These are phyloP conservation scores for Xylaria sp. DNA, from an alignment of 2,329 filamentous ascomycete genomes.

Conservation along the genomic window DNA sequence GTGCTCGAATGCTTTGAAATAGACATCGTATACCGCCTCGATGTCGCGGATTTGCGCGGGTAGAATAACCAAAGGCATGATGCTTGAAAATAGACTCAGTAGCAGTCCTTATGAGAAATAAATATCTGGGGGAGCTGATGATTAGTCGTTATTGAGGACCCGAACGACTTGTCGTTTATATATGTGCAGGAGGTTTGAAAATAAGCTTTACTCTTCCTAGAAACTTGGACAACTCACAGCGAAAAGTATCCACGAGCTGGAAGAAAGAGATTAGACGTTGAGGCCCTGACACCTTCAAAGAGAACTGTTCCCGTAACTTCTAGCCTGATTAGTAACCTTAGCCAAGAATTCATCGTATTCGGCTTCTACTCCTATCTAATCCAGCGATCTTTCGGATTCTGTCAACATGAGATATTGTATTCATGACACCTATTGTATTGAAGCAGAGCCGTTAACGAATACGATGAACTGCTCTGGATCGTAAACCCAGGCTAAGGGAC, in stretches of 20 bases:
- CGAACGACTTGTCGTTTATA: neutral
- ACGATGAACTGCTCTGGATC: neutral
- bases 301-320: neutral
- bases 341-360: constrained; percentile 7
- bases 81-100: neutral
- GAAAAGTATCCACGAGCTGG: neutral
- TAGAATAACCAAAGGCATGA: constrained; percentile 43
- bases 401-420: neutral
- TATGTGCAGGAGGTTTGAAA: neutral
- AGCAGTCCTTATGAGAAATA: neutral
- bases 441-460: neutral
- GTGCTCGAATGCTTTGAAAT: constrained; percentile 43
- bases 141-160: neutral
- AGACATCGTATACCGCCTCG: constrained; percentile 42
- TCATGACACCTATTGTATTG: neutral
- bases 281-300: neutral
- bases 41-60: constrained; percentile 43
- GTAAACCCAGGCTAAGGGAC: neutral
- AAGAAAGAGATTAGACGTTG: neutral
- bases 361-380: neutral
- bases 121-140: neutral
- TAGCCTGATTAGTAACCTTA: neutral
- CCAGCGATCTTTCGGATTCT: neutral
- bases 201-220: neutral
- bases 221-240: neutral